A percentile compares a stretch with the other conserved stretches of the same genome.
Conservation (phyloP, 116 monocot species). For the Phalaenopsis hybrid region DNA sequence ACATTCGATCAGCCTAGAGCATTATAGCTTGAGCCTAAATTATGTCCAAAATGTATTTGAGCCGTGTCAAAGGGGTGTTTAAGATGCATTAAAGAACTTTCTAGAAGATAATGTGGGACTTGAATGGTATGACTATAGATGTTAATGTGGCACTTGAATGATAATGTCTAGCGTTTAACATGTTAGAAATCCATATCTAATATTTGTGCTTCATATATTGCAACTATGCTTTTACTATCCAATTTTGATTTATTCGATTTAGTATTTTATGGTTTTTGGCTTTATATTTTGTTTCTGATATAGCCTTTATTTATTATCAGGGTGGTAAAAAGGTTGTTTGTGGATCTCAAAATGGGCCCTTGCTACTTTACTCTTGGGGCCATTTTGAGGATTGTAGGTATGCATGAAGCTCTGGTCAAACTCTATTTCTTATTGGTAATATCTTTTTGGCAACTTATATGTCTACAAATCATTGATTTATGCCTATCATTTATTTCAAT, state of each 20-base stretch:
- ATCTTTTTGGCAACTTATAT: neutral
- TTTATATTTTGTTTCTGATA: conserved; percentile 13
- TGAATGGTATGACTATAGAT: neutral
- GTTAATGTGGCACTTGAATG: too few relatives aligned
- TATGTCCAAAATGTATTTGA: neutral
- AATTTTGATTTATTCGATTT: neutral
- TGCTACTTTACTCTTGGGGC: conserved; percentile 88
- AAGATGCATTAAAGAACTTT: too few relatives aligned
- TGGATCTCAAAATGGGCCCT: conserved; percentile 77
- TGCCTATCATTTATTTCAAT: neutral
- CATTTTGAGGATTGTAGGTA: conserved; percentile 91
- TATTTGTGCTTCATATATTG: neutral
- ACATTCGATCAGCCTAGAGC: neutral
- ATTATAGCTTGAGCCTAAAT: neutral
- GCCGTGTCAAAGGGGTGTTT: neutral
- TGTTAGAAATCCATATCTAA: neutral
- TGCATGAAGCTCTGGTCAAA: neutral
- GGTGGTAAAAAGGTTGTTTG: conserved; percentile 83
- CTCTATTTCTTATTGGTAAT: neutral
- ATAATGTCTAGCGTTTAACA: neutral
- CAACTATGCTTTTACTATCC: neutral
- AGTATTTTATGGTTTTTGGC: too few relatives aligned
- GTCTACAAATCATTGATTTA: neutral
- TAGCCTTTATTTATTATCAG: conserved; percentile 23
- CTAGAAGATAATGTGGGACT: neutral